These are phyloP conservation scores for Lipomyces sp. DNA, from an alignment of 805 yeast genomes.

Conservation along the genomic window DNA sequence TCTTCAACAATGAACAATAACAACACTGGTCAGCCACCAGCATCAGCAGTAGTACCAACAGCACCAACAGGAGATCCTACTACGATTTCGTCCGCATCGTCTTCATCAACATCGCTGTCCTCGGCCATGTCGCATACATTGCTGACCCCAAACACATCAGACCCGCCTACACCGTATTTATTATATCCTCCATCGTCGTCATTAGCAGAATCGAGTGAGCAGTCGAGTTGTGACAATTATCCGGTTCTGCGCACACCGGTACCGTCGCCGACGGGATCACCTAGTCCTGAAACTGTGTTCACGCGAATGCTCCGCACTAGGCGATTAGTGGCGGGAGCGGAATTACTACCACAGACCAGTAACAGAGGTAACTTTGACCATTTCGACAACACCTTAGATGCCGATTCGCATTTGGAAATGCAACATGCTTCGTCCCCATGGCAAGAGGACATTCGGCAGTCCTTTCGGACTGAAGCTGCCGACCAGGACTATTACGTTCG, in stretches of 20 bases:
- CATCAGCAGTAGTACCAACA: neutral
- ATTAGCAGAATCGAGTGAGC: too few species aligned
- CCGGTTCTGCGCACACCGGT: constrained; percentile 16
- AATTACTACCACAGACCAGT: neutral
- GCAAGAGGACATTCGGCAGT: constrained; percentile 12
- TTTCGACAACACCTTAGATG: neutral
- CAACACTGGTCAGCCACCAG: neutral
- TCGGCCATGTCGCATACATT: constrained; percentile 1
- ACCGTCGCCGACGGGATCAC: constrained; percentile 25
- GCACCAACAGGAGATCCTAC: neutral
- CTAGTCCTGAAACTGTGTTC: constrained; percentile 5
- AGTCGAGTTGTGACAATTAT: neutral
- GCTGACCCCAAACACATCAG: neutral
- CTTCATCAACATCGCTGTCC: neutral
- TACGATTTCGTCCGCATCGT: neutral
- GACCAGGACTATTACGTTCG: neutral
- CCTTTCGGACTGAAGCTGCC: neutral
- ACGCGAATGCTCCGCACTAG: constrained; percentile 1
- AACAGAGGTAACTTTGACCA: neutral
- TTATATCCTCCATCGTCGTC: neutral
- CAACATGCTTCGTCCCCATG: neutral
- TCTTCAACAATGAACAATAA: neutral
- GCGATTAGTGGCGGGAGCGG: neutral
- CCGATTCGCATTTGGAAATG: constrained; percentile 2
- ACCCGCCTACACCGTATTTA: neutral